Evolutionary conservation across 2,329 filamentous ascomycete genomes (phyloP).

Genomic region (Penicillium decumbens): DNA sequence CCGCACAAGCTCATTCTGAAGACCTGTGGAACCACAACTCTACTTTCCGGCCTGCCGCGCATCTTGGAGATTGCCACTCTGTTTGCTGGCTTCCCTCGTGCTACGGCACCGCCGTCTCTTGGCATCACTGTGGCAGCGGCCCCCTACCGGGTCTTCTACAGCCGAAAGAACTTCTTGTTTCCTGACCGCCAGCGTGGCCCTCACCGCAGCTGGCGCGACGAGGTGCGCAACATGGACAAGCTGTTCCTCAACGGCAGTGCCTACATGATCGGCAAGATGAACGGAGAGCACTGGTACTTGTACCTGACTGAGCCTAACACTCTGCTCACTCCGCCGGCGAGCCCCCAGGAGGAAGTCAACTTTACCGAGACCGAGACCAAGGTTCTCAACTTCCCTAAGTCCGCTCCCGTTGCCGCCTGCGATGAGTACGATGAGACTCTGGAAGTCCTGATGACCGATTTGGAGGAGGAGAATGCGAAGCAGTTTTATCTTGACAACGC

Average conservation of each 20-base stretch:
- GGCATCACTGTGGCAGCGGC: constrained; percentile 72
- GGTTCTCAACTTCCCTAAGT: constrained; percentile 51
- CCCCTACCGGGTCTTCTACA: constrained; percentile 96
- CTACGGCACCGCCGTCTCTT: constrained; percentile 61
- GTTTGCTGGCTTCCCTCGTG: constrained; percentile 82
- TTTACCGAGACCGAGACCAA: constrained; percentile 55
- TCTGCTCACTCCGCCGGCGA: constrained; percentile 74
- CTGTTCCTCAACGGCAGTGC: constrained; percentile 90
- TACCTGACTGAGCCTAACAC: constrained; percentile 88
- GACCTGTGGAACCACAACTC: constrained; percentile 94
- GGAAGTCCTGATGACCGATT: constrained; percentile 64
- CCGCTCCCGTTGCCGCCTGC: constrained; percentile 23
- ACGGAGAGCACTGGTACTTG: constrained; percentile 97
- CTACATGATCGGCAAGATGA: constrained; percentile 99
- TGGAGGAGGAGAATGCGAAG: constrained; percentile 61
- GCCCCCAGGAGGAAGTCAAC: constrained; percentile 55
- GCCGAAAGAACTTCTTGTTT: constrained; percentile 96
- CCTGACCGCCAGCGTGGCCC: constrained; percentile 90
- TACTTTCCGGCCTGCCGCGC: constrained; percentile 81
- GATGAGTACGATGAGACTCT: constrained; percentile 49
- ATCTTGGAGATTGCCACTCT: constrained; percentile 87
- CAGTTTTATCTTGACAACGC: constrained; percentile 73
- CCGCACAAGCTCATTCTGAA: constrained; percentile 99
- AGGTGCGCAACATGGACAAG: constrained; percentile 86
- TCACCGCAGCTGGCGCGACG: constrained; percentile 95